Percentiles rank a stretch among this genome's conserved stretches.
Evolutionary conservation across 495 filamentous ascomycete genomes (phyloP).

Genomic region (Penicillium fimorum): DNA sequence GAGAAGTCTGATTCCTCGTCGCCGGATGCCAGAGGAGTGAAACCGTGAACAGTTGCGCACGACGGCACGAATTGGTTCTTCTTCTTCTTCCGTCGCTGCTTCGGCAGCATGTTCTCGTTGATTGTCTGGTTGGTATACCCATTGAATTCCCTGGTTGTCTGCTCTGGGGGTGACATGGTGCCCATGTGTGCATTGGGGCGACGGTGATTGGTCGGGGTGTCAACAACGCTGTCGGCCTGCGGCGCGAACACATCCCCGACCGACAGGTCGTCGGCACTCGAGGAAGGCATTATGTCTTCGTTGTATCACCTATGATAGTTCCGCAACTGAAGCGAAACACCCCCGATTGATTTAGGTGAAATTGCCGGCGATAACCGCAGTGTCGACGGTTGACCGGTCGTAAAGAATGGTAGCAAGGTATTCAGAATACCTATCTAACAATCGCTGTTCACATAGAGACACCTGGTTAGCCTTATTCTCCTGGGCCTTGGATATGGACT

Average conservation of each 20-base stretch:
- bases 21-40: slow-evolving; percentile 80
- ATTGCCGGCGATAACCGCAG: slow-evolving; percentile 13
- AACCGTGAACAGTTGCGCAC: slow-evolving; percentile 71
- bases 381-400: slow-evolving; percentile 23
- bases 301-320: not conserved
- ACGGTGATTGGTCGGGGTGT: slow-evolving; percentile 27
- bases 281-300: slow-evolving; percentile 25
- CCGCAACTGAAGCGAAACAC: not conserved
- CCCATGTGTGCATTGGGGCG: slow-evolving; percentile 34
- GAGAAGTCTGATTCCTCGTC: slow-evolving; percentile 84
- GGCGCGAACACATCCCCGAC: slow-evolving; percentile 48
- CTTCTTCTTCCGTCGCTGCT: slow-evolving; percentile 47
- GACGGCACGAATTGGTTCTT: slow-evolving; percentile 58
- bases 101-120: slow-evolving; percentile 28
- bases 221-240: slow-evolving; percentile 38
- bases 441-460: slow-evolving; percentile 15
- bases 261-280: slow-evolving; percentile 38
- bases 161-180: slow-evolving; percentile 29
- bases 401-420: slow-evolving; percentile 21
- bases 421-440: slow-evolving; percentile 18
- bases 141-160: slow-evolving; percentile 13
- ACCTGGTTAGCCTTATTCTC: slow-evolving; percentile 15
- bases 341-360: not conserved
- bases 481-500: slow-evolving; percentile 2
- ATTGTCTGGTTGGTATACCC: slow-evolving; percentile 23